Base-by-base conservation (phyloP, 805 yeast genomes). In the Yarrowia sp. region DNA sequence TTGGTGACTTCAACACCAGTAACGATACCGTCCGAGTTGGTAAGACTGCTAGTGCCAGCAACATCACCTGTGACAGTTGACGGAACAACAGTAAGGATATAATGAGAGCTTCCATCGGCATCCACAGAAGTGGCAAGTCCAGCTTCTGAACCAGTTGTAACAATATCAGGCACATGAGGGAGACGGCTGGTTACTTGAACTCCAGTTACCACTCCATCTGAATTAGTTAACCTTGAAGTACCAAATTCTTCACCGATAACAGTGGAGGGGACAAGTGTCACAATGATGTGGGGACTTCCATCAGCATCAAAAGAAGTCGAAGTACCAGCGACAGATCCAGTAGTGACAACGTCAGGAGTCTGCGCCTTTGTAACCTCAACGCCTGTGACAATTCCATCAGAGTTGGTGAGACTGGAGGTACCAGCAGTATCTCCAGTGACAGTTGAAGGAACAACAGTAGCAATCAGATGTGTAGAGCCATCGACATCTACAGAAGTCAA, bases 1-100 rank as follows among this genome's bases (percentile, higher is more conserved):
- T n/a, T 9, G 15, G 55, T 49, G 4, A 49, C 55, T 12, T 33
- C 40, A 5, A 49, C 55, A 17, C 55, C 55, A 1, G 55, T 49
- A 9, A 49, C 40, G 6, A 33, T 17, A 0, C 55, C 55, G 24
- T 33, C 24, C 1, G 15, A 4, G 15, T 49, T 10, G 10, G 40
- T 34, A 6, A 49, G 39, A 1, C 24, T n/a, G 2, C 40, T 33
- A 12, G 39, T 49, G 10, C 55, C 55, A 5, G 55, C 13, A 4
- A 2, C 7, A 17, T 4, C 15, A 12, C 55, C 55, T 3, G 55
- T 33, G 0, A 33, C 39, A 0, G 55, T 49, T 9, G 20, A 9
- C 0, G 55, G 55, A 34, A 49, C 55, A 4, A 49, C 55, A 2
- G 55, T 49, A 4, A 34, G 38, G 9, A 47, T n/a, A 15, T 10